Evolutionary conservation across 495 filamentous ascomycete species (phyloP).

Genomic region (Hapsidospora chrysogenum): DNA sequence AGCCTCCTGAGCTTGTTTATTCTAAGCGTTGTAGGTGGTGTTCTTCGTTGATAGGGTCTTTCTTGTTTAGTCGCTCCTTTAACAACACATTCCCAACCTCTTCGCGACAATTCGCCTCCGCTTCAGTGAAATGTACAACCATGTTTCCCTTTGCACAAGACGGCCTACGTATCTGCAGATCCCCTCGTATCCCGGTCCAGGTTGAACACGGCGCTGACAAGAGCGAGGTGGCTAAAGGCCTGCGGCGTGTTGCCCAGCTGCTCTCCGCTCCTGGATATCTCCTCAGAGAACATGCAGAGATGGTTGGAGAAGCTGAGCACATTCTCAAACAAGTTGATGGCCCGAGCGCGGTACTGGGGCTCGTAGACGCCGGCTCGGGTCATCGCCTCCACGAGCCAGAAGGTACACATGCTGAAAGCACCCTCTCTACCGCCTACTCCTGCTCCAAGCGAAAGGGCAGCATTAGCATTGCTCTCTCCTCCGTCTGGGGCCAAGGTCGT

Average conservation of each 20-base stretch:
- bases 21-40: too few species aligned
- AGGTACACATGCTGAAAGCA: conserved; percentile 66
- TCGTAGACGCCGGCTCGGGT: conserved; percentile 52
- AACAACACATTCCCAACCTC: too few species aligned
- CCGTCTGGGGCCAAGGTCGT: too few species aligned
- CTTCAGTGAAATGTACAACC: too few species aligned
- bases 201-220: conserved; percentile 59
- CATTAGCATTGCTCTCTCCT: not conserved
- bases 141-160: too few species aligned
- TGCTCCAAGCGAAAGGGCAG: conserved; percentile 10
- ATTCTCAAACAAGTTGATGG: conserved; percentile 56
- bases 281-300: conserved; percentile 58
- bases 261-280: conserved; percentile 53
- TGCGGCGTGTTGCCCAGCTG: conserved; percentile 59
- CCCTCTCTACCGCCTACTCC: conserved; percentile 59
- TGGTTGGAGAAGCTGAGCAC: conserved; percentile 58
- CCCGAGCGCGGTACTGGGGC: conserved; percentile 40
- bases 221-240: conserved; percentile 55
- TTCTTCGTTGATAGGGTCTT: too few species aligned
- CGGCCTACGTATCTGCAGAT: too few species aligned
- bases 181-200: too few species aligned
- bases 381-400: conserved; percentile 64
- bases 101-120: too few species aligned
- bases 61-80: too few species aligned
- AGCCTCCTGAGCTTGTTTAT: too few species aligned